A percentile compares a stretch with the other conserved stretches of the same genome.
Evolutionary conservation across 2,329 filamentous ascomycete genomes (phyloP).

Genomic region (Triangularia setosa): DNA sequence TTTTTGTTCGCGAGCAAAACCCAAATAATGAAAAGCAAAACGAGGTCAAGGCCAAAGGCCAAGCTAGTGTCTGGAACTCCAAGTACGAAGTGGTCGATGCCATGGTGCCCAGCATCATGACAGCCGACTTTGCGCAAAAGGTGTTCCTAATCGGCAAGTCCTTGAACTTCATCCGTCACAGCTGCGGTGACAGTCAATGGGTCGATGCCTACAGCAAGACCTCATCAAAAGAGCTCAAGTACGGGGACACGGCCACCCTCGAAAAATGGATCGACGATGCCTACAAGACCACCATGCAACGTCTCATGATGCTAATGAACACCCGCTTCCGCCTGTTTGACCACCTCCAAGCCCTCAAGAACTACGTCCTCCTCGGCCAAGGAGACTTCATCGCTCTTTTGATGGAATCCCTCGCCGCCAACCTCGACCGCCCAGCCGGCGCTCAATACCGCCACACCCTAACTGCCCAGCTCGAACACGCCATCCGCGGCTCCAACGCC

Average conservation of each 20-base stretch:
- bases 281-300: slow-evolving; percentile 96
- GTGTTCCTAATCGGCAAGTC: slow-evolving; percentile 97
- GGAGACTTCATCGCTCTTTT: slow-evolving; percentile 95
- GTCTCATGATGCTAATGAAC: slow-evolving; percentile 88
- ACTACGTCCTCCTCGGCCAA: slow-evolving; percentile 89
- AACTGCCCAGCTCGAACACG: slow-evolving; percentile 96
- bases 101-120: slow-evolving; percentile 93
- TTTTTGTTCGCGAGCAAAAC: slow-evolving; percentile 86
- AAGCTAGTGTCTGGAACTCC: slow-evolving; percentile 94
- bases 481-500: slow-evolving; percentile 93
- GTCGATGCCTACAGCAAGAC: slow-evolving; percentile 93
- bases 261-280: slow-evolving; percentile 94
- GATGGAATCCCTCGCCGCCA: slow-evolving; percentile 92
- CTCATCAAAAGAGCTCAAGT: slow-evolving; percentile 84
- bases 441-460: slow-evolving; percentile 95
- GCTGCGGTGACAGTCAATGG: slow-evolving; percentile 90
- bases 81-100: slow-evolving; percentile 83
- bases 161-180: slow-evolving; percentile 95
- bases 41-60: slow-evolving; percentile 54
- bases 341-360: slow-evolving; percentile 86
- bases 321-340: slow-evolving; percentile 93
- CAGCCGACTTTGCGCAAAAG: slow-evolving; percentile 88
- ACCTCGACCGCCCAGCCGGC: slow-evolving; percentile 91
- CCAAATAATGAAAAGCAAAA: slow-evolving; percentile 43
- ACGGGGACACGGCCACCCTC: slow-evolving; percentile 87